Evolutionary conservation across 148 eudicot genomes (phyloP).

Genomic region (Chenopodium berlandieri): DNA sequence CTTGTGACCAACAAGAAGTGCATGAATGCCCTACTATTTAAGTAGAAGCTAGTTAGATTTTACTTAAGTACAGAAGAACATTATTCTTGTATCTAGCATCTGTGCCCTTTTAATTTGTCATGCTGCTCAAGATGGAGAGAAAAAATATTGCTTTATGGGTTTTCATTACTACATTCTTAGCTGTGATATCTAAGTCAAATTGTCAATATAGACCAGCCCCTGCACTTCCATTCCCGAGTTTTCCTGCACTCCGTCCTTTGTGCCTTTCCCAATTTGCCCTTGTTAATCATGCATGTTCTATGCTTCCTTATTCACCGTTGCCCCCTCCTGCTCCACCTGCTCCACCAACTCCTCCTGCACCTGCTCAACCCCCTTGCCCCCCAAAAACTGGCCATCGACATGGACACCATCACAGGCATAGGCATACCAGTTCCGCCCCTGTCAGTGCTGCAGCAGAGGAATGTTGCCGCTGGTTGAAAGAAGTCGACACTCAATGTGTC

Average conservation of each 20-base stretch:
- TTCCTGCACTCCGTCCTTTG: conserved; percentile 43
- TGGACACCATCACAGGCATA: conserved; percentile 33
- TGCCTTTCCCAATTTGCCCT: conserved; percentile 65
- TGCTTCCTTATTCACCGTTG: conserved; percentile 40
- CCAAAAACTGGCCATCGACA: conserved; percentile 26
- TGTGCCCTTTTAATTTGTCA: conserved; percentile 8
- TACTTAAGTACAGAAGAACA: conserved; percentile 8
- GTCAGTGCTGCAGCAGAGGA: conserved; percentile 33
- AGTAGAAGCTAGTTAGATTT: conserved; percentile 21
- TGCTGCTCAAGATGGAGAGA: conserved; percentile 37
- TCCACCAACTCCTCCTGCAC: conserved; percentile 22
- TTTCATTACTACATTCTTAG: conserved; percentile 29
- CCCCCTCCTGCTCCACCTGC: conserved; percentile 39
- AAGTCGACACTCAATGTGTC: conserved; percentile 57
- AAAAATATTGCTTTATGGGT: conserved; percentile 12
- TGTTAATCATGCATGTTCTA: conserved; percentile 68
- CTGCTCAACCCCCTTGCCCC: conserved; percentile 22
- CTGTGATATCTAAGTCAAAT: conserved; percentile 29
- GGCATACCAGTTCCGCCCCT: conserved; percentile 20
- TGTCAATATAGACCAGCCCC: conserved; percentile 30
- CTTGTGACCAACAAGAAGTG: conserved; percentile 38
- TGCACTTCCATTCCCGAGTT: conserved; percentile 16
- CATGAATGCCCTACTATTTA: conserved; percentile 45
- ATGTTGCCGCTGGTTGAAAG: conserved; percentile 71
- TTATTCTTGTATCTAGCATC: conserved; percentile 4